Evolutionary conservation across 257 asterid genomes (phyloP), one percentile per base, ranked within the genome.

Genomic region (Salvia miltiorrhiza): DNA sequence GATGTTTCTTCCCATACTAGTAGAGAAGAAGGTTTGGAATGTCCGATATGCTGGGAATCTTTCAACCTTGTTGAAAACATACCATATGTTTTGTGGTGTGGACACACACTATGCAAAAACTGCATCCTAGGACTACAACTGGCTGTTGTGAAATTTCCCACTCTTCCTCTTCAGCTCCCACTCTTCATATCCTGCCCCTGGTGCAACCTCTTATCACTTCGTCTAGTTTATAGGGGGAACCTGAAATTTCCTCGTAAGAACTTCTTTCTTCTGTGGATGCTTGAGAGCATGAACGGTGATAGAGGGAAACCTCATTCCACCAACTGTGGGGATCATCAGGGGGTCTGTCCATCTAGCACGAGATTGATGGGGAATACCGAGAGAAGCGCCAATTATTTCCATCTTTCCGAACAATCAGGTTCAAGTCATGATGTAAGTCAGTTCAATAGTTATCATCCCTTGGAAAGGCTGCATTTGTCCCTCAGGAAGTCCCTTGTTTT

Each of bases 191-290:
- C 97, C 40, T 93, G 98, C 73, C 98, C 98, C 73, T 93, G 97
- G 98, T 93, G 98, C 86, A 90, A 81, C 73, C 80, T 85, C 72
- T 76, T 90, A 48, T 90, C 97, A 9, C 85, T 77, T n/a, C 93
- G 96, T 48, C 71, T 93, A 56, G 89, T 93, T 65, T 93, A 87
- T 71, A 81, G 81, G 72, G 95, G 95, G 14, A 83, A 76, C 80
- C 89, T 93, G 26, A 93, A 72, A 73, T 93, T 88, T 63, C 98
- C 98, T 32, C 91, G 93, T 17, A 93, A 93, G 73, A 93, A 93
- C 84, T 93, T 86, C 84, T 90, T 93, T 81, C 97, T 93, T 59
- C 87, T 93, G 12, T 93, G 97, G 98, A 90, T 93, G 97, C 96
- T 93, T 2, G 98, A 90, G 88, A 90, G 93, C 77, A 88, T 86